Base-by-base conservation (phyloP, 306 rosid genomes). In the Trifolium fragiferum region DNA sequence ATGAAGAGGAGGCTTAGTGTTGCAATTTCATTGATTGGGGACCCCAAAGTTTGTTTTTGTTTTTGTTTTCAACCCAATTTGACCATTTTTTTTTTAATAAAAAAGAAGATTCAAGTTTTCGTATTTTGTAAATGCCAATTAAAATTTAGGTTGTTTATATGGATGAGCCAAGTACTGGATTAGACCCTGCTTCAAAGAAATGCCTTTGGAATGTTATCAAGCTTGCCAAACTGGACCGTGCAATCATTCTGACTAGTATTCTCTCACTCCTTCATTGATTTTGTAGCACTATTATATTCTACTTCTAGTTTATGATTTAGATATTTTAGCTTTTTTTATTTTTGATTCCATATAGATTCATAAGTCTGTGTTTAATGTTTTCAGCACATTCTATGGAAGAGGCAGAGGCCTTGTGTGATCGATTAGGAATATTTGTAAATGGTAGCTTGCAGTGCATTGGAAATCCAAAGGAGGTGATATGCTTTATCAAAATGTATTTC, bases 381-480 rank as follows among this genome's bases (percentile, higher is more conserved):
- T 81, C 96, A 93, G 97, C 97, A 43, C 98, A 93, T 87, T 93
- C 97, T 73, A 93, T 90, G 97, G 98, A 93, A 83, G 97, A 93
- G 82, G 98, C 98, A 62, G 97, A 93, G 77, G 90, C 80, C 38
- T 79, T 90, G 16, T 90, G 97, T 64, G 97, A 90, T 65, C 90
- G 98, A 79, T 59, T 90, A 68, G 97, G 97, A 74, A 84, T 90
- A 27, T 93, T 93, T 40, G 96, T 90, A 8, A 86, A 86, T 78
- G 97, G 97, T 44, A 85, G 82, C 85, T 85, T 89, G 87, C 97
- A 89, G 84, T 93, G 98, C 76, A 82, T 93, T 30, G 98, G 98
- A 78, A 90, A 93, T 81, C 81, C 98, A 27, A 93, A 85, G 46
- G 97, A 90, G 97, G 98, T 49, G 10, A 68, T 70, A 32, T 53